Conservation (phyloP, 768 basidiomycete species). For the Leccinum boreale region DNA sequence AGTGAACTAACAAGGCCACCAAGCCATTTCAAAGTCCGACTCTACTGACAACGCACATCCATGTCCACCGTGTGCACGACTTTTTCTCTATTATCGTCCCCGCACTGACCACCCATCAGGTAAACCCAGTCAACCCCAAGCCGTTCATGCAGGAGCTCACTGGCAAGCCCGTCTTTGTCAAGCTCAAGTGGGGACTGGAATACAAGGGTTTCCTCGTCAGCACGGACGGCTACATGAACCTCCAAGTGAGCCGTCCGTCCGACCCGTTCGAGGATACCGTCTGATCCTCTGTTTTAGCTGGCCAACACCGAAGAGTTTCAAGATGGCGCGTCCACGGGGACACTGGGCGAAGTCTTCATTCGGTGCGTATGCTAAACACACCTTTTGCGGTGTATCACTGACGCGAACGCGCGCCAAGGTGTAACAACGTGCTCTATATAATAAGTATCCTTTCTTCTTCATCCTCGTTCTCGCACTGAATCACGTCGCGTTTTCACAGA, state of each 20-base stretch:
- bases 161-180: conserved; percentile 92
- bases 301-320: conserved; percentile 99
- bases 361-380: conserved; percentile 50
- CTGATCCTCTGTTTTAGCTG: conserved; percentile 28
- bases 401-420: conserved; percentile 42
- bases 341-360: conserved; percentile 98
- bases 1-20: neutral
- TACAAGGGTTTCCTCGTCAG: conserved; percentile 99
- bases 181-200: conserved; percentile 97
- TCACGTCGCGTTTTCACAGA: conserved; percentile 46
- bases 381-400: conserved; percentile 2
- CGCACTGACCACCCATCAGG: conserved; percentile 53
- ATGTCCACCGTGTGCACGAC: conserved; percentile 31
- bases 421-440: conserved; percentile 96
- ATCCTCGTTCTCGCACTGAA: conserved; percentile 14
- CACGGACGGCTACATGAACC: conserved; percentile 99
- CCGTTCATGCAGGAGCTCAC: conserved; percentile 98
- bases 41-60: neutral
- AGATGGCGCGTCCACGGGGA: conserved; percentile 91
- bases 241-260: conserved; percentile 61
- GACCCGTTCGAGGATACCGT: neutral
- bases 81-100: conserved; percentile 49
- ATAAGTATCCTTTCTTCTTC: conserved; percentile 53
- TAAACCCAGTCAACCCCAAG: conserved; percentile 96
- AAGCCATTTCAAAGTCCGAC: conserved; percentile 38